These are phyloP conservation scores for Megacollybia platyphylla DNA, from an alignment of 1,284 basidiomycete species.

Conservation along the genomic window DNA sequence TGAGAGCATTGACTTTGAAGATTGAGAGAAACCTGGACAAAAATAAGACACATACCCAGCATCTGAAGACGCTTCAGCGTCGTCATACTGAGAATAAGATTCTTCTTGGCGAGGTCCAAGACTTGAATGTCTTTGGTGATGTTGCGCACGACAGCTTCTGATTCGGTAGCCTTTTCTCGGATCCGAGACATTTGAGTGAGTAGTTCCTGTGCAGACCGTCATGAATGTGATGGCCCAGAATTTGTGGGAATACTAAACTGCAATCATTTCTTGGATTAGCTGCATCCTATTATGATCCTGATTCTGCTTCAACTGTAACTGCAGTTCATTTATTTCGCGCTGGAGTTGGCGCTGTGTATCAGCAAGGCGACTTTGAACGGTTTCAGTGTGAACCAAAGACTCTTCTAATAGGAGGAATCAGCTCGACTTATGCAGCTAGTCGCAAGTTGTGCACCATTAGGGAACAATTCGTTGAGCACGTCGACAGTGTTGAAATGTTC, in stretches of 20 bases:
- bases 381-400: conserved; percentile 50
- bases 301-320: conserved; percentile 53
- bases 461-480: conserved; percentile 62
- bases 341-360: conserved; percentile 53
- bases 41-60: conserved; percentile 52
- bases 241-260: conserved; percentile 30
- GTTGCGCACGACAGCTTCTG: conserved; percentile 88
- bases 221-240: background rate
- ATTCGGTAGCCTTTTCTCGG: conserved; percentile 89
- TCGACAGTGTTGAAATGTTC: conserved; percentile 36
- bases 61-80: conserved; percentile 86
- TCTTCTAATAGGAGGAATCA: conserved; percentile 32
- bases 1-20: conserved; percentile 65
- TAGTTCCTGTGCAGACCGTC: conserved; percentile 49
- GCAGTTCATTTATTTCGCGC: conserved; percentile 60
- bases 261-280: conserved; percentile 86
- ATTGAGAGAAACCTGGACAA: background rate
- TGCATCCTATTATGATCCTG: conserved; percentile 82
- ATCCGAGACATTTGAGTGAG: conserved; percentile 90
- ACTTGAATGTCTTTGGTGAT: conserved; percentile 97
- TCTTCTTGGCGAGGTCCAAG: conserved; percentile 90
- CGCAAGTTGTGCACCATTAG: conserved; percentile 47
- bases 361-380: conserved; percentile 46
- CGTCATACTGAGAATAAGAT: conserved; percentile 83
- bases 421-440: background rate